Base-by-base conservation (phyloP, 352 stramenopile species). In the Phytophthora uliginosa region DNA sequence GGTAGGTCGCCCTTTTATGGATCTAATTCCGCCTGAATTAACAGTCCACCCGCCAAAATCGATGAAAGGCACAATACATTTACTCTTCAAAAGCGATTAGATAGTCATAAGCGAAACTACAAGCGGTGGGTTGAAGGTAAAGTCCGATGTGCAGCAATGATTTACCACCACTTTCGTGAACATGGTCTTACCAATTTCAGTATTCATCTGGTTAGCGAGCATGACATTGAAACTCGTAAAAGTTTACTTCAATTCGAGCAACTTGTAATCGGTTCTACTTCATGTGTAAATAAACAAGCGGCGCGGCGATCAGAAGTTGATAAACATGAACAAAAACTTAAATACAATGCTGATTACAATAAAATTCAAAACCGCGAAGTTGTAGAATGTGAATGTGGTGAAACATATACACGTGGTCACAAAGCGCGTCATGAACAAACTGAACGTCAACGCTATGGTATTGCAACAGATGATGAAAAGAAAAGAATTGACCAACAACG, bases 351-450 rank as follows among this genome's bases (percentile, higher is more conserved):
- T 15, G 55, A 34, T 1, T 28, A 59, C 12, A 64, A n/a, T 9
- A 59, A 45, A 8, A 63, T 50, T 17, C 8, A 53, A 6, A 59
- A 51, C 6, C 22, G 3, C 42, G 26, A 67, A 52, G 15, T 58
- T 54, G 15, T 64, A 28, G 13, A 70, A 59, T 70, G 63, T 47
- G 63, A 59, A 38, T 73, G 66, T 47, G 58, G 66, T 63, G 58
- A 73, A 55, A 59, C 66, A 64, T 73, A 73, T 17, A 73, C 58
- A 1, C 57, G 38, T 15, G 50, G 48, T 34, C 57, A 72, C 15
- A 72, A 72, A 72, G 50, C 64, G 52, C 57, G 65, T 17, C 57
- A 73, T 48, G 8, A 58, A 17, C 50, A 73, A 59, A 73, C 65
- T 0, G 59, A 73, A 20, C 65, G 52, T 24, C 57, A 73, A 63